Base-by-base conservation (phyloP, 306 rosid species). In the Prunus mume region DNA sequence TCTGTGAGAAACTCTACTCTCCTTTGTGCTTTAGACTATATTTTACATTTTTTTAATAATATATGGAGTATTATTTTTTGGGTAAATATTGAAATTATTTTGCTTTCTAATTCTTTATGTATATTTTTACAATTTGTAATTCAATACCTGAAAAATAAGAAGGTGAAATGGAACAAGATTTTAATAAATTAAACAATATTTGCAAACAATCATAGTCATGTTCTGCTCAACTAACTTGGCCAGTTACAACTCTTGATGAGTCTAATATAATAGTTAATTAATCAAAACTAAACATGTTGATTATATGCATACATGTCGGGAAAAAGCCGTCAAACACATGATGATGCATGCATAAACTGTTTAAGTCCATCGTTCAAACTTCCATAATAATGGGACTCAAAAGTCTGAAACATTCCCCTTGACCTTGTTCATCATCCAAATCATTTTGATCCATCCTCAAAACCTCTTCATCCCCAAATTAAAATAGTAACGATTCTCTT, bases 341-440 rank as follows among this genome's bases (percentile, higher is more conserved):
- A 76, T 83, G 88, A 84, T 86, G 85, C 82, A 88, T 84, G 80
- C 82, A 84, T 67, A 82, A 83, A 75, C 78, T 55, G 61, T 38
- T 38, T 38, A 38, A 38, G 43, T 38, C 9, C 43, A 38, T 38
- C 43, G 43, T 68, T 54, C 73, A 70, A 73, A 75, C 71, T 77
- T 77, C 74, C 89, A 79, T 70, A 71, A 75, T 72, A 74, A 76
- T 75, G 52, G 54, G 70, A 61, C 82, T 72, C 77, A 81, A 43
- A 43, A 58, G 17, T 62, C 77, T 72, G 79, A 82, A 82, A 77
- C 80, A 88, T 83, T 86, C 86, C 68, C 73, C 41, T 77, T 73
- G 65, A 76, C 80, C 57, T 74, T 62, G 52, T 77, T 49, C 55
- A 51, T 60, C 32, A 25, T 66, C 41, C 47, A 66, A 50, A 57